These are phyloP conservation scores for Mycocentrospora acerina DNA, from an alignment of 2,329 filamentous ascomycete species.

Conservation along the genomic window DNA sequence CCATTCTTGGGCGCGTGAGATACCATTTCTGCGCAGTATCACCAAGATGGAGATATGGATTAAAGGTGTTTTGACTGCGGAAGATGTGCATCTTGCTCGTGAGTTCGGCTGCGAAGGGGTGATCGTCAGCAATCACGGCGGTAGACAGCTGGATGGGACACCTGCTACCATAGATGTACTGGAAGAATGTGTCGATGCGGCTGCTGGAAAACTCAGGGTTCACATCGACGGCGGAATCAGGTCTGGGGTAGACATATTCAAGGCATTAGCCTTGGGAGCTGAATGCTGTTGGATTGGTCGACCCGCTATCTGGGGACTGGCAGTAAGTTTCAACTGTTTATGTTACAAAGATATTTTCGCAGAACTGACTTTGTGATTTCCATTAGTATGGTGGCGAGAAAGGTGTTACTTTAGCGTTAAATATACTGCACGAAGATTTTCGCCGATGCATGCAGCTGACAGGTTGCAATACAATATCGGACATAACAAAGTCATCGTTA, in stretches of 20 bases:
- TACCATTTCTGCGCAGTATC: too few species aligned
- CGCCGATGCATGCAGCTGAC: constrained; percentile 45
- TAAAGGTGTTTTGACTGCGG: constrained; percentile 37
- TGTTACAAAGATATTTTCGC: too few species aligned
- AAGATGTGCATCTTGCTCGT: constrained; percentile 49
- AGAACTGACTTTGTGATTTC: too few species aligned
- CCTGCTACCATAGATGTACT: constrained; percentile 55
- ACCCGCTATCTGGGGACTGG: constrained; percentile 53
- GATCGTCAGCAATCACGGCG: constrained; percentile 61
- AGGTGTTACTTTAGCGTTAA: too few species aligned
- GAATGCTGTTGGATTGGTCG: constrained; percentile 54
- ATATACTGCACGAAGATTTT: constrained; percentile 36
- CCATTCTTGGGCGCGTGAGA: constrained; percentile 52
- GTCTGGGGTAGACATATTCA: constrained; percentile 59
- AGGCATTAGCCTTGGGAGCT: constrained; percentile 56
- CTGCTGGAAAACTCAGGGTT: constrained; percentile 55
- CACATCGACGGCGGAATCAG: constrained; percentile 63
- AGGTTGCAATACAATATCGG: constrained; percentile 38
- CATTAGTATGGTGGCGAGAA: too few species aligned
- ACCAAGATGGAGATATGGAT: constrained; percentile 54
- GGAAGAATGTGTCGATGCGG: constrained; percentile 42
- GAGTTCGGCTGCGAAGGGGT: constrained; percentile 42
- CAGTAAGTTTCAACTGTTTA: too few species aligned
- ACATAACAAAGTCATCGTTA: constrained; percentile 39
- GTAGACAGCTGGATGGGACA: constrained; percentile 59